phyloP scores from a whole-genome alignment of 257 asterid species.

The Cinchona pubescens region DNA sequence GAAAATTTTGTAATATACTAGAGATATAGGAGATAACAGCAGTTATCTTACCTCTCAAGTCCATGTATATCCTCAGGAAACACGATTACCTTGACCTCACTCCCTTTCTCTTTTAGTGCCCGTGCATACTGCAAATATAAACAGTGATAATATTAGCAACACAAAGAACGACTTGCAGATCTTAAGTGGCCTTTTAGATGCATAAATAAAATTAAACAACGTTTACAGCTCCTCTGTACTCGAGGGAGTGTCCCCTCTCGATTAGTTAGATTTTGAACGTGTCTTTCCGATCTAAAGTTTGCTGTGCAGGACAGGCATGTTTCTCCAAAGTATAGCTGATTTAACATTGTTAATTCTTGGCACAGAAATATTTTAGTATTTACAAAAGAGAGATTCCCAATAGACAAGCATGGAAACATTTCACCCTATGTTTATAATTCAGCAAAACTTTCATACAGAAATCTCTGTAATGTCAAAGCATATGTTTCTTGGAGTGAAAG shows the following conservation, averaged over 20 bases:
- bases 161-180: background rate
- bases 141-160: background rate
- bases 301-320: background rate
- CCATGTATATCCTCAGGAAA: constrained; percentile 78
- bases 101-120: constrained; percentile 79
- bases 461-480: background rate
- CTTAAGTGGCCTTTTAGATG: background rate
- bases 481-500: background rate
- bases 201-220: background rate
- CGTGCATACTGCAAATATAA: constrained; percentile 56
- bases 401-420: background rate
- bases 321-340: background rate
- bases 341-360: background rate
- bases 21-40: background rate
- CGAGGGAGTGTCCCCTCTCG: background rate
- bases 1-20: background rate
- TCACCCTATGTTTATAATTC: background rate
- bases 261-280: background rate
- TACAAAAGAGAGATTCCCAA: background rate
- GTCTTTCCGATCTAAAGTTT: background rate
- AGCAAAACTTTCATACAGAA: background rate
- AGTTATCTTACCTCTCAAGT: constrained; percentile 57
- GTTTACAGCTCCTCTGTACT: background rate
- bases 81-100: constrained; percentile 61
- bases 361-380: background rate